Conservation (phyloP, 1,284 basidiomycete genomes). For the Fistulinella staudtii region DNA sequence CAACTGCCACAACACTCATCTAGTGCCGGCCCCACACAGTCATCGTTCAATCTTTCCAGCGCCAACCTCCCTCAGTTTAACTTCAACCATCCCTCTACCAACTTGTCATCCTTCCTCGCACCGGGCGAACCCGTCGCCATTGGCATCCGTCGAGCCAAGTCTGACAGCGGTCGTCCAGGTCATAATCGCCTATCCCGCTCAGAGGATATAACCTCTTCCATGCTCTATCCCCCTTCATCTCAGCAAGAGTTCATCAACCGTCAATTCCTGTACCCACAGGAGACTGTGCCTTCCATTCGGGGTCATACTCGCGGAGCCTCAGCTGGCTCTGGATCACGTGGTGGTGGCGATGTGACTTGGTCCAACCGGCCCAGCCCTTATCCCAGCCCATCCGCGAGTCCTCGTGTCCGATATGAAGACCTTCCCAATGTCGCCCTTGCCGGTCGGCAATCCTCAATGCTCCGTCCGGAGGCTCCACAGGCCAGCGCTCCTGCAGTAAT, state of each 20-base stretch:
- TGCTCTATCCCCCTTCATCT: constrained; percentile 40
- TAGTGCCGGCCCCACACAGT: constrained; percentile 11
- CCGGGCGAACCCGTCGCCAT: constrained; percentile 35
- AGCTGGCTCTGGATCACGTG: constrained; percentile 53
- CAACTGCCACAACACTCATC: too few relatives aligned
- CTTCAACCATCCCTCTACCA: constrained; percentile 23
- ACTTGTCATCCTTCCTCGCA: constrained; percentile 48
- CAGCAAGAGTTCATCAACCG: constrained; percentile 45
- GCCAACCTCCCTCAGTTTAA: constrained; percentile 28
- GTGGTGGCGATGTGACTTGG: constrained; percentile 30
- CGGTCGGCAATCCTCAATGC: constrained; percentile 23
- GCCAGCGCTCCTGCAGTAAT: neutral
- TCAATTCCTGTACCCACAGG: constrained; percentile 43
- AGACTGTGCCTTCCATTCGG: constrained; percentile 39
- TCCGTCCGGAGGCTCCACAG: constrained; percentile 22
- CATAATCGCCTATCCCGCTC: constrained; percentile 50
- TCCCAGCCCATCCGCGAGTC: constrained; percentile 34
- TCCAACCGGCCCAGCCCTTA: constrained; percentile 34
- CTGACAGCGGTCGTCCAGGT: constrained; percentile 43
- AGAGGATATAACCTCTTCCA: constrained; percentile 42
- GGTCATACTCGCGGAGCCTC: constrained; percentile 59
- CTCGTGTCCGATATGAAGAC: constrained; percentile 32
- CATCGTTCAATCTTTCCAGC: constrained; percentile 26
- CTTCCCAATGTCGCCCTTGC: constrained; percentile 32
- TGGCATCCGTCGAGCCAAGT: constrained; percentile 46